Conservation (phyloP, 345 rosid genomes). For the sweet orange (Citrus sinensis) region DNA sequence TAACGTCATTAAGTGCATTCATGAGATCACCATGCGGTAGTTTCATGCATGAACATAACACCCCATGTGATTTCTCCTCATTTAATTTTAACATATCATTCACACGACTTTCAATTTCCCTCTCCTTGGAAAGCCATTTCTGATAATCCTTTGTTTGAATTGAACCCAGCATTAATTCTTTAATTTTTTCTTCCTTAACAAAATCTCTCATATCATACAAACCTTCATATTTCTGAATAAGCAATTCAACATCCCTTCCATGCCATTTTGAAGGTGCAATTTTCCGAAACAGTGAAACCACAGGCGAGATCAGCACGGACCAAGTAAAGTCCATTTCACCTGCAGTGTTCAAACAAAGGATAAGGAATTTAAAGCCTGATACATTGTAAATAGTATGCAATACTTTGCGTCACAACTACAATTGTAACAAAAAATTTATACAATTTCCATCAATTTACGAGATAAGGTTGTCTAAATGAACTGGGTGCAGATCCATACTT, state of each 20-base stretch:
- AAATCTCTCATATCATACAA: constrained; percentile 19
- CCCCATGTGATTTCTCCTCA: neutral
- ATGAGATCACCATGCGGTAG: constrained; percentile 2
- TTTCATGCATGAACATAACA: neutral
- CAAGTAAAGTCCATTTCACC: neutral
- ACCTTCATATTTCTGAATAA: constrained; percentile 9
- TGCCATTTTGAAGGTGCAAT: neutral
- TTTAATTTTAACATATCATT: neutral
- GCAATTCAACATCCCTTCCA: neutral
- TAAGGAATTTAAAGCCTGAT: neutral
- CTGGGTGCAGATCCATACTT: no score
- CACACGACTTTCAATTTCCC: constrained; percentile 1
- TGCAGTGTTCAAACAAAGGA: neutral
- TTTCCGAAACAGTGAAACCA: neutral
- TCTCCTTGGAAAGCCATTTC: constrained; percentile 15
- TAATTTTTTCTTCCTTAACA: constrained; percentile 12
- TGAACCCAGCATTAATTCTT: constrained; percentile 14
- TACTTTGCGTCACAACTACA: no score
- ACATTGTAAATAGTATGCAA: no score
- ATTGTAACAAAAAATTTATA: no score
- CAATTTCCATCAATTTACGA: neutral
- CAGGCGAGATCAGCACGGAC: neutral
- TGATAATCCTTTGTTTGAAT: neutral
- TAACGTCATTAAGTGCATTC: constrained; percentile 9
- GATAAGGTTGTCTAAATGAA: no score